These are phyloP conservation scores for Halophytophthora polymorphica DNA, from an alignment of 352 stramenopile genomes.

Conservation along the genomic window DNA sequence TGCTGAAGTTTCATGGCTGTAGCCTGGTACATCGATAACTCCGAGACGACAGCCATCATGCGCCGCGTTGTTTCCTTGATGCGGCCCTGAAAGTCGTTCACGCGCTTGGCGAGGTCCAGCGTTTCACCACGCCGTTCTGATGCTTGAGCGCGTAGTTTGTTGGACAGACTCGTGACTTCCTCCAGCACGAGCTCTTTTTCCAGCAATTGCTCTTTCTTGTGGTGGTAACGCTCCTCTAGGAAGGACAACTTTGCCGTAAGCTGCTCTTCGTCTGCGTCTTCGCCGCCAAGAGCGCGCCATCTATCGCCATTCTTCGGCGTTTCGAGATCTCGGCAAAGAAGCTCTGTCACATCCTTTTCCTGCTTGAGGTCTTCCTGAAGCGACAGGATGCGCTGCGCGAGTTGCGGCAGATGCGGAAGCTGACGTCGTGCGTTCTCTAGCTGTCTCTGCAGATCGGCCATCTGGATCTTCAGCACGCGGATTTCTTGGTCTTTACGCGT, in stretches of 20 bases:
- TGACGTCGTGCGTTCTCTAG: conserved; percentile 72
- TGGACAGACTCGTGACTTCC: conserved; percentile 86
- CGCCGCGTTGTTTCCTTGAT: conserved; percentile 90
- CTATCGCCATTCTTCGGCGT: conserved; percentile 85
- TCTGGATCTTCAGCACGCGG: conserved; percentile 70
- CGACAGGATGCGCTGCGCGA: conserved; percentile 76
- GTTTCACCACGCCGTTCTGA: conserved; percentile 71
- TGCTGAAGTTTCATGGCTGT: conserved; percentile 93
- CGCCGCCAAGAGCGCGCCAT: conserved; percentile 85
- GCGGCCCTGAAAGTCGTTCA: conserved; percentile 88
- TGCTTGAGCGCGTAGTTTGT: conserved; percentile 84
- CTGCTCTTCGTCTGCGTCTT: conserved; percentile 89
- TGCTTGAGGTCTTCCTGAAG: conserved; percentile 82
- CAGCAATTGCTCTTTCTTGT: conserved; percentile 91
- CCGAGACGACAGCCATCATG: conserved; percentile 94
- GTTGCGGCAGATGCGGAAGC: conserved; percentile 74
- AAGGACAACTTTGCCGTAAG: conserved; percentile 81
- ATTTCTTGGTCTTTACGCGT: conserved; percentile 79
- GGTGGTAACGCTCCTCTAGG: conserved; percentile 84
- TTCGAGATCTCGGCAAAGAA: conserved; percentile 90
- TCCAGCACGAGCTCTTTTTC: conserved; percentile 95
- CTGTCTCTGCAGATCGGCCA: conserved; percentile 83
- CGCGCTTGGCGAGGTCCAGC: conserved; percentile 80
- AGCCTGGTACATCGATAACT: conserved; percentile 95
- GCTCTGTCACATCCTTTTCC: conserved; percentile 85